Evolutionary conservation across 1,284 basidiomycete genomes (phyloP).

Genomic region (Hemileccinum hortonii): DNA sequence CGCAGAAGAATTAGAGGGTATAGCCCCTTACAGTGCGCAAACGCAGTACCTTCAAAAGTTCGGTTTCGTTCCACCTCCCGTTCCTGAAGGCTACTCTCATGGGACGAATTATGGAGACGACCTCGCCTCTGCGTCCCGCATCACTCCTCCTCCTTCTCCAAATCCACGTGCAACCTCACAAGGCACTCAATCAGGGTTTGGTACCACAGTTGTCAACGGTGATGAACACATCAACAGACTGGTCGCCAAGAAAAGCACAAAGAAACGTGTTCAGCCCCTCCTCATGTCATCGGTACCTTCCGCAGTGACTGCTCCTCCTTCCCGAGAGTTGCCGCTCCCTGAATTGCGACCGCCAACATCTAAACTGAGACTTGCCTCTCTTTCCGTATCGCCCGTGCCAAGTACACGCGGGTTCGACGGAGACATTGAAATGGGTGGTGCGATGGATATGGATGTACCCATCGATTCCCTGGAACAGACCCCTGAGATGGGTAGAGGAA

Average conservation of each 20-base stretch:
- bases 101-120: slow-evolving; percentile 33
- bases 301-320: slow-evolving; percentile 28
- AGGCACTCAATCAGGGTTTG: slow-evolving; percentile 40
- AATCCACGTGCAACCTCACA: slow-evolving; percentile 32
- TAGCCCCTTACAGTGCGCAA: slow-evolving; percentile 74
- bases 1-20: slow-evolving; percentile 76
- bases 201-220: slow-evolving; percentile 35
- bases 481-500: slow-evolving; percentile 38
- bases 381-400: slow-evolving; percentile 26
- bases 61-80: slow-evolving; percentile 62
- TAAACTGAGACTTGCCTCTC: slow-evolving; percentile 20
- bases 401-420: slow-evolving; percentile 34
- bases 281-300: slow-evolving; percentile 41
- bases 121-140: slow-evolving; percentile 31
- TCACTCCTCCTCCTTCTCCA: slow-evolving; percentile 51
- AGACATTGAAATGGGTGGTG: slow-evolving; percentile 31
- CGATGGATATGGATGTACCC: slow-evolving; percentile 36
- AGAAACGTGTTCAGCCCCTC: slow-evolving; percentile 63
- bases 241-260: slow-evolving; percentile 70
- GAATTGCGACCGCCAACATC: slow-evolving; percentile 20
- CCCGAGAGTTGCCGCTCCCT: slow-evolving; percentile 10
- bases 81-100: slow-evolving; percentile 70
- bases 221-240: slow-evolving; percentile 68
- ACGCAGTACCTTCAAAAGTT: slow-evolving; percentile 79
- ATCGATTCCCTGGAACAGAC: slow-evolving; percentile 33